phyloP scores from a whole-genome alignment of 1,139 yeast species.

The Candida albicans region DNA sequence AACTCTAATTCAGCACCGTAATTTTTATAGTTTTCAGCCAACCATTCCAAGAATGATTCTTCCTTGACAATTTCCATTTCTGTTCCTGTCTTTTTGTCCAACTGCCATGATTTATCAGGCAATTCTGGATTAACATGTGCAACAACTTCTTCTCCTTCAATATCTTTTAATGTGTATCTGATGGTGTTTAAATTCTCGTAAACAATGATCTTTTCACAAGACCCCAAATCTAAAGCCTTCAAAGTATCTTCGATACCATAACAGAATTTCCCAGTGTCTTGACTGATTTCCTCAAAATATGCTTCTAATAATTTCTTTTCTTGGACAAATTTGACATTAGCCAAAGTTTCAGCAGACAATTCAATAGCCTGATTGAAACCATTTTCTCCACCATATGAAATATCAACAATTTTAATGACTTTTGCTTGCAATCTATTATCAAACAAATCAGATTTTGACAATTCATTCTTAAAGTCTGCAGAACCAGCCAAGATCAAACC shows the following conservation, averaged over 20 bases:
- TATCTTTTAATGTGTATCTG: constrained; percentile 81
- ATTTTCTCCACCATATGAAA: constrained; percentile 98
- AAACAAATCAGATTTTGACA: constrained; percentile 88
- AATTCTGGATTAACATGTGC: constrained; percentile 72
- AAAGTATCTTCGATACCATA: constrained; percentile 95
- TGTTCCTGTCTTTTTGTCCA: constrained; percentile 82
- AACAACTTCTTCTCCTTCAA: constrained; percentile 75
- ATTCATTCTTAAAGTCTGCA: constrained; percentile 95
- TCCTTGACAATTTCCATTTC: constrained; percentile 88
- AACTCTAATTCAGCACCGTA: constrained; percentile 95
- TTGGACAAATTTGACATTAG: constrained; percentile 96
- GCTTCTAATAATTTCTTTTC: constrained; percentile 91
- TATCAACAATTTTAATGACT: constrained; percentile 89
- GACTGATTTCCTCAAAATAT: constrained; percentile 95
- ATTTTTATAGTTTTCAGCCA: constrained; percentile 91
- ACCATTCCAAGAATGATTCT: constrained; percentile 89
- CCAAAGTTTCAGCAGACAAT: constrained; percentile 91
- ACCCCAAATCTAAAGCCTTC: constrained; percentile 94
- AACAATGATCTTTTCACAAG: constrained; percentile 89
- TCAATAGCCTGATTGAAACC: constrained; percentile 99
- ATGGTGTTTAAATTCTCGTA: constrained; percentile 85
- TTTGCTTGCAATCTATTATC: constrained; percentile 86
- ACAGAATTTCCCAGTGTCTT: constrained; percentile 95
- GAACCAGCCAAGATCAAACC: constrained; percentile 97
- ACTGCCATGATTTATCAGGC: constrained; percentile 72